Evolutionary conservation across 805 yeast species (phyloP), one percentile per base, ranked within the genome.

Genomic region (Myxozyma monticola): DNA sequence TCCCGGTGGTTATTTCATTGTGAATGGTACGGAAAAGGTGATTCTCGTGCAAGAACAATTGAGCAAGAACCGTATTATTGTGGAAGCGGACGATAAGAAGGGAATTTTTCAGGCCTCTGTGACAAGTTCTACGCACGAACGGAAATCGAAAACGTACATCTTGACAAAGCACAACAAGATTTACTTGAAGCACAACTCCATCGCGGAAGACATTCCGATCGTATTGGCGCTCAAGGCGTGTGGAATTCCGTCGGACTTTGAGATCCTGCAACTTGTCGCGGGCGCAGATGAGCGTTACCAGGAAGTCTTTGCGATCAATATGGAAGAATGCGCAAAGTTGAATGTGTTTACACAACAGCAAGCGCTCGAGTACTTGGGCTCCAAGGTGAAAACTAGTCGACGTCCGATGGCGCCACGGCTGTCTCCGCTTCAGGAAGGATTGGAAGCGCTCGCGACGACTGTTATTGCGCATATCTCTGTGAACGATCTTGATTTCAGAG

Each of bases 1-100:
- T 70, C 99, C 99, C 5, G 99, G 99, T 71, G 99, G 99, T 63
- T 93, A 93, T 66, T 93, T 93, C 65, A 87, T 91, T 65, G 97
- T 91, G 42, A 91, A 91, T 66, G 99, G 99, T 68, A 93, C 99
- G 0, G 99, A 93, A 63, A 93, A 93, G 68, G 99, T 93, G 38
- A 93, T 93, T 57, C 76, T 93, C 60, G 95, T 93, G 37, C 99
- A 93, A 70, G 99, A 93, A 70, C 99, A 93, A 75, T 76, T 93
- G 67, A 84, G 95, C 43, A 93, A 93, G 71, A 93, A 93, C 71
- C 87, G 99, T 78, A 93, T 93, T 65, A 89, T 93, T 64, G 99
- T 93, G 12, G 99, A 93, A 69, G 93, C 96, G 1, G 99, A 93
- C 67, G 96, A 87, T 57, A 88, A 89, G 70, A 93, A 95, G 68